Conservation (phyloP, 768 basidiomycete species). For the Leccinum subgranulosum region DNA sequence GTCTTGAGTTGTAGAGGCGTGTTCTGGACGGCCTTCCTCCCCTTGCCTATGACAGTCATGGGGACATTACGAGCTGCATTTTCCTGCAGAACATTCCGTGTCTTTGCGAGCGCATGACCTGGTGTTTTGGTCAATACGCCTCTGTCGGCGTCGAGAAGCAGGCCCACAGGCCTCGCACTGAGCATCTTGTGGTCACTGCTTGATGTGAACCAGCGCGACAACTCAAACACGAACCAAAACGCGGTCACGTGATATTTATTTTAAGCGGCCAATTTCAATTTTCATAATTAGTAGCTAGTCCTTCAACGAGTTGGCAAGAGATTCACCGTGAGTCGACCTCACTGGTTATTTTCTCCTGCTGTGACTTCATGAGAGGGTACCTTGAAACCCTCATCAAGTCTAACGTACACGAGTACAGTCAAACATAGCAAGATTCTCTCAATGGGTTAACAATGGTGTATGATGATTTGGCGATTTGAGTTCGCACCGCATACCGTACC, state of each 20-base stretch:
- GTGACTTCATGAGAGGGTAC: no score
- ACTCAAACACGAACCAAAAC: constrained; percentile 17
- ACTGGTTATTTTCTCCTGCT: no score
- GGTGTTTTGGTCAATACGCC: constrained; percentile 48
- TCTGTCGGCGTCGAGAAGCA: constrained; percentile 29
- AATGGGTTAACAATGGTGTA: no score
- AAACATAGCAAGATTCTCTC: no score
- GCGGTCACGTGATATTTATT: constrained; percentile 27
- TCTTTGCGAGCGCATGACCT: constrained; percentile 42
- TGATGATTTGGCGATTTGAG: no score
- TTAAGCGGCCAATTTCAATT: neutral
- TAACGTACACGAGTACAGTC: no score
- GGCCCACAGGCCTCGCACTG: constrained; percentile 19
- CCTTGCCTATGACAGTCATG: constrained; percentile 44
- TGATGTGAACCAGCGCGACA: neutral
- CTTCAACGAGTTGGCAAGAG: no score
- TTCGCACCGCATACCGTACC: no score
- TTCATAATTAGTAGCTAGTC: no score
- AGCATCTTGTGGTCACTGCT: constrained; percentile 24
- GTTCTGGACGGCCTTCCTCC: constrained; percentile 37
- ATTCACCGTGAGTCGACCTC: no score
- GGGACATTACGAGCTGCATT: constrained; percentile 43
- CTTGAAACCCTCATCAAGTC: no score
- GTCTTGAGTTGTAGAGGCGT: constrained; percentile 35
- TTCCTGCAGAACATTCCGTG: constrained; percentile 42